phyloP scores from a whole-genome alignment of 2,329 filamentous ascomycete genomes.

The Talaromyces sp. region DNA sequence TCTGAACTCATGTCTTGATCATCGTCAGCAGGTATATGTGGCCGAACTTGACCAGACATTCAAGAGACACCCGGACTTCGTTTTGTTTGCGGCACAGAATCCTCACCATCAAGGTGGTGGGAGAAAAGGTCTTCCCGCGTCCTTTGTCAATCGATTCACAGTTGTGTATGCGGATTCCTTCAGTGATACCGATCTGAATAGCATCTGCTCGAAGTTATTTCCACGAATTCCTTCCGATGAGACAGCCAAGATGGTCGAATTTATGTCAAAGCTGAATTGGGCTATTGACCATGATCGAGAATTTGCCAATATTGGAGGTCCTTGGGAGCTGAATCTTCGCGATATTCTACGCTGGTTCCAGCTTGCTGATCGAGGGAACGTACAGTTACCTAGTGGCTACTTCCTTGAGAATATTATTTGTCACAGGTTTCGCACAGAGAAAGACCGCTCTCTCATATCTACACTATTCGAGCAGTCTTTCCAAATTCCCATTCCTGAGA shows the following conservation, averaged over 20 bases:
- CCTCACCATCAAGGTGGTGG: constrained; percentile 96
- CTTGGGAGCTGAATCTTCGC: constrained; percentile 94
- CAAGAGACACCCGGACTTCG: constrained; percentile 79
- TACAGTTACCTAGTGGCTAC: constrained; percentile 61
- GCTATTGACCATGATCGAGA: constrained; percentile 56
- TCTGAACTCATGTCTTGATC: constrained; percentile 91
- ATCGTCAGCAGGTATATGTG: constrained; percentile 91
- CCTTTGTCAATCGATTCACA: constrained; percentile 96
- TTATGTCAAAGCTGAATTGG: constrained; percentile 74
- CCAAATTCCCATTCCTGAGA: constrained; percentile 42
- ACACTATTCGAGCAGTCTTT: constrained; percentile 65
- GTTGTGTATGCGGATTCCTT: constrained; percentile 96
- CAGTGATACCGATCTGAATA: constrained; percentile 68
- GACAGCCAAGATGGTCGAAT: constrained; percentile 65
- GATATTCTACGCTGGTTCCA: constrained; percentile 86
- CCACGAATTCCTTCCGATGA: constrained; percentile 56
- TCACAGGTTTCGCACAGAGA: constrained; percentile 74
- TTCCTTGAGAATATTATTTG: constrained; percentile 77
- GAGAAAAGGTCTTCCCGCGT: constrained; percentile 86
- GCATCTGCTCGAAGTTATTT: constrained; percentile 77
- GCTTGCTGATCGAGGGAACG: constrained; percentile 57
- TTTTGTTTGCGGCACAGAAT: constrained; percentile 95
- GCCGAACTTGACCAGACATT: constrained; percentile 94
- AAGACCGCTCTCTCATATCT: constrained; percentile 62
- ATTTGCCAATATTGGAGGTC: constrained; percentile 59